Evolutionary conservation across 2,329 filamentous ascomycete genomes (phyloP).

Genomic region (Mariannaea sp.): DNA sequence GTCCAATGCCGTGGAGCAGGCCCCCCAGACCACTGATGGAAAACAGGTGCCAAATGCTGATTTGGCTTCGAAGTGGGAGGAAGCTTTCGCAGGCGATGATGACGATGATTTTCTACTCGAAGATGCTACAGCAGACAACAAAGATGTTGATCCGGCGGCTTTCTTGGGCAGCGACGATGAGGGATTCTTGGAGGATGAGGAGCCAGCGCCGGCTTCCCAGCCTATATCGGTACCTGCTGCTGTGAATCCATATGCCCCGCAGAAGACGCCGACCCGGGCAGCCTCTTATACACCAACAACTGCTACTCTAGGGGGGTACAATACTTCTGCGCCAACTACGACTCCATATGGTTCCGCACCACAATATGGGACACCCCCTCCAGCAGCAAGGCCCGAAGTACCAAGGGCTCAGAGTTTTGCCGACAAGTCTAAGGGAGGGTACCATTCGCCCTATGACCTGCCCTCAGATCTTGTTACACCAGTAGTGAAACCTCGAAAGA

Average conservation of each 20-base stretch:
- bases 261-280: constrained; percentile 20
- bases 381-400: constrained; percentile 49
- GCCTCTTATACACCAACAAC: constrained; percentile 32
- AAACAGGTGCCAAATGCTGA: constrained; percentile 52
- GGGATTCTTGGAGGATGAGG: constrained; percentile 77
- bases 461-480: constrained; percentile 74
- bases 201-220: constrained; percentile 38
- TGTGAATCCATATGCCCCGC: constrained; percentile 37
- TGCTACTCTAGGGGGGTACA: constrained; percentile 28
- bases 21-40: constrained; percentile 27
- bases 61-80: constrained; percentile 80
- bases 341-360: constrained; percentile 36
- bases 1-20: constrained; percentile 17
- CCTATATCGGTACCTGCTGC: constrained; percentile 18
- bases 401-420: constrained; percentile 80
- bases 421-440: constrained; percentile 88
- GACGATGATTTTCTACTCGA: constrained; percentile 68
- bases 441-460: constrained; percentile 92
- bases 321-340: constrained; percentile 29
- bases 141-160: constrained; percentile 62
- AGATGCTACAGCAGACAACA: constrained; percentile 52
- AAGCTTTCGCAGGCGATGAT: constrained; percentile 76
- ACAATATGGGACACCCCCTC: constrained; percentile 46
- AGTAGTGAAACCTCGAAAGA: constrained; percentile 68
- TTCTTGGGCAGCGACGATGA: constrained; percentile 85